These are phyloP conservation scores for Mucor piriformis DNA, from an alignment of 371 early-diverging fungal species.

Conservation along the genomic window DNA sequence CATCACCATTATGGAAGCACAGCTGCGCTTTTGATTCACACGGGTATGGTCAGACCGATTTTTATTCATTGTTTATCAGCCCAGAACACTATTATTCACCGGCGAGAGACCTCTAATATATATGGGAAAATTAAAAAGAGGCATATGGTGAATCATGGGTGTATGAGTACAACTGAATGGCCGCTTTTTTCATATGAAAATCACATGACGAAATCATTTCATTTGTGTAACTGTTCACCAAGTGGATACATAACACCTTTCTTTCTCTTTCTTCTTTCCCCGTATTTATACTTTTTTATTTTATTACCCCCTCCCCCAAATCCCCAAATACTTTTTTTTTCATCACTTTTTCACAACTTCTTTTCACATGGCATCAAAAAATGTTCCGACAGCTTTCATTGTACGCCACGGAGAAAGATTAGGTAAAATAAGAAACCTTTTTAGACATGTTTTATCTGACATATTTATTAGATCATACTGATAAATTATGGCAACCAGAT, in stretches of 20 bases:
- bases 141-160: no score
- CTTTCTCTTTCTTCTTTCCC: slow-evolving; percentile 9
- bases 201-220: slow-evolving; percentile 8
- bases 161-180: no score
- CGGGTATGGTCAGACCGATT: no score
- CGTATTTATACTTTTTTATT: slow-evolving; percentile 11
- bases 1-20: no score
- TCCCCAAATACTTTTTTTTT: background rate
- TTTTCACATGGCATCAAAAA: background rate
- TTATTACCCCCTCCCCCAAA: slow-evolving; percentile 11
- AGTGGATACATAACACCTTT: background rate
- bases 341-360: background rate
- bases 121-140: no score
- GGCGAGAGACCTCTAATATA: no score
- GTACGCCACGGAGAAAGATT: slow-evolving; percentile 34
- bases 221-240: slow-evolving; percentile 5
- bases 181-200: slow-evolving; percentile 20
- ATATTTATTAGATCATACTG: slow-evolving; percentile 35
- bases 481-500: slow-evolving; percentile 46
- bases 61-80: no score
- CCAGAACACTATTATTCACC: no score
- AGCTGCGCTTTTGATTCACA: no score
- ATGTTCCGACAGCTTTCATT: slow-evolving; percentile 26
- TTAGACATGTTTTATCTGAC: background rate
- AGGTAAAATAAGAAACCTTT: slow-evolving; percentile 12